Evolutionary conservation across 1,139 yeast genomes (phyloP), one percentile per base, ranked within the genome.

Genomic region (Hansenula sp.): DNA sequence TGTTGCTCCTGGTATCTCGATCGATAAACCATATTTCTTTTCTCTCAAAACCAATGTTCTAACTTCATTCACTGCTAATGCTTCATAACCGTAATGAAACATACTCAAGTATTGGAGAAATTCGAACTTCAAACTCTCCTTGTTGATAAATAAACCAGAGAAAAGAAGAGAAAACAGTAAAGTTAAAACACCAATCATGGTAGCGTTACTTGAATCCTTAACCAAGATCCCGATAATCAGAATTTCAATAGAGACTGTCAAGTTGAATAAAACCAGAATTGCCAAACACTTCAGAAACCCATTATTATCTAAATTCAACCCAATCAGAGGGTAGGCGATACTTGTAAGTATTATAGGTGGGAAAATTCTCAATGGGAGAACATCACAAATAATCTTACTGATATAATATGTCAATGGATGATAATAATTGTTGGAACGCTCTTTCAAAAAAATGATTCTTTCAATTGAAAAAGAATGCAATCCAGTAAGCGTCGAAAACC

Each of bases 1-100:
- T 1, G 95, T 94, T 2, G 98, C 97, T 6, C 98, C 98, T 0
- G 98, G 98, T n/a, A 92, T 95, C 62, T 89, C 96, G 51, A 92
- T 92, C 38, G 92, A 85, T 33, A 92, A 72, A 0, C 98, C 98
- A 56, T 82, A 92, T 62, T 92, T 92, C 59, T 81, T 82, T 59
- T 92, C 98, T 48, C 79, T 80, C 53, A 92, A 71, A 12, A 88
- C 81, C 57, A 92, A 71, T 38, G 87, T 87, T 56, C 82, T 84
- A n/a, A 92, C 97, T 60, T 92, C 98, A 60, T 92, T 92, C 40
- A 92, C 90, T 2, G 90, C 75, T 50, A 92, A 69, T 0, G 97
- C 87, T 59, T 92, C 98, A 59, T 90, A 92, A 0, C 96, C 97
- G 58, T 89, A 92, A 61, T 92, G 97, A 74, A 90, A 92, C 40